Base-by-base conservation (phyloP, 106 monocot species). In the Hemerocallis citrina region DNA sequence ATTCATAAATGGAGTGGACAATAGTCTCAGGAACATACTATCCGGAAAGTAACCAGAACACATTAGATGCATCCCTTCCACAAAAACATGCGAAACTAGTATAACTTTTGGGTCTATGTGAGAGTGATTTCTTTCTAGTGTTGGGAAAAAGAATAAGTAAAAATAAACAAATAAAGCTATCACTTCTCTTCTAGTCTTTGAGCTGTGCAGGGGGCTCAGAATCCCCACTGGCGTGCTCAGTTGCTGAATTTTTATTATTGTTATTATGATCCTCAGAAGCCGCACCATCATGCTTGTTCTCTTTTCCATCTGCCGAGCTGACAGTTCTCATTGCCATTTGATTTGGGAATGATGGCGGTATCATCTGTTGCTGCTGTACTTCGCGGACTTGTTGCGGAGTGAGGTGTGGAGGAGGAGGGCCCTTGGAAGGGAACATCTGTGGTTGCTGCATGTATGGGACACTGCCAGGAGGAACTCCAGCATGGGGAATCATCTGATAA, bases 401-500 rank as follows among this genome's bases (percentile, higher is more conserved):
- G 28, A 65, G 65, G 7, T 38, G 37, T 38, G 11, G 11, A 55
- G 71, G 47, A 34, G 11, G 11, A 55, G 71, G 47, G 32, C 52
- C 20, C 29, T 50, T 65, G 13, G 65, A 65, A 34, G 70, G 39
- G 43, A 71, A 71, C 15, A 57, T 27, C 12, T 34, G 44, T 23
- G 66, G 40, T 17, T 42, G 77, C 59, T 68, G 73, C 68, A 69
- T 64, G 41, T 57, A 64, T 4, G 44, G 63, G 20, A 9, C 17
- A 3, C 61, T 62, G 24, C 62, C 67, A 2, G 61, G 78, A 36
- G 61, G 69, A 36, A 73, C 62, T 0, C 36, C 48, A 28, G 46
- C 46, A 42, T 68, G 58, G 38, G 78, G 73, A 28, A 68, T 42
- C 68, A 73, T 47, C 79, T 79, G 72, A 27, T 17, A 25, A 45